Evolutionary conservation across 768 basidiomycete genomes (phyloP).

Genomic region (Collybia sordida): DNA sequence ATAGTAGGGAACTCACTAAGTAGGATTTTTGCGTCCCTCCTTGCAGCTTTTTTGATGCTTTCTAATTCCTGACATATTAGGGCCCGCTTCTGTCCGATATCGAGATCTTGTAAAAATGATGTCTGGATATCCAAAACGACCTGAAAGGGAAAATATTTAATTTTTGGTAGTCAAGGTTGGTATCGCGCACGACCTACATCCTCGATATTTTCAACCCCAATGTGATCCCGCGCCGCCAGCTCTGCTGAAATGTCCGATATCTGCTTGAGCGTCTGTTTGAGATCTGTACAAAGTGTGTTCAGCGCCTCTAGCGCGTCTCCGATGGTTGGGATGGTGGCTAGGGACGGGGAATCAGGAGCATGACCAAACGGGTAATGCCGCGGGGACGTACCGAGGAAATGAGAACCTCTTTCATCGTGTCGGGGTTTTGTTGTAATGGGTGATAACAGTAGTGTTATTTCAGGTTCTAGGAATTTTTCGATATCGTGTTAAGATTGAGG

Average conservation of each 20-base stretch:
- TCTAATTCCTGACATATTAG: slow-evolving; percentile 65
- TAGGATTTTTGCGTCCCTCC: slow-evolving; percentile 49
- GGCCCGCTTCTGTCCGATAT: slow-evolving; percentile 66
- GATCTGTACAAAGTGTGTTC: slow-evolving; percentile 58
- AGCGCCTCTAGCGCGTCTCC: slow-evolving; percentile 73
- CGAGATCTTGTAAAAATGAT: slow-evolving; percentile 62
- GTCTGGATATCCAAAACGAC: slow-evolving; percentile 52
- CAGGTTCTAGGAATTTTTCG: slow-evolving; percentile 50
- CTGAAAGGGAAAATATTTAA: slow-evolving; percentile 20
- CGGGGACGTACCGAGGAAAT: slow-evolving; percentile 52
- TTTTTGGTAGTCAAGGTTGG: neutral
- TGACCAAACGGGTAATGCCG: neutral
- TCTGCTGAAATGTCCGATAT: slow-evolving; percentile 70
- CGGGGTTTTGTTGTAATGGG: slow-evolving; percentile 59
- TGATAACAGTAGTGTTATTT: slow-evolving; percentile 70
- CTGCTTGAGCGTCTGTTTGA: slow-evolving; percentile 61
- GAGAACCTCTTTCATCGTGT: slow-evolving; percentile 55
- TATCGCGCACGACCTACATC: slow-evolving; percentile 47
- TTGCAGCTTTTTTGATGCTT: slow-evolving; percentile 36
- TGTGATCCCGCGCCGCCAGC: slow-evolving; percentile 68
- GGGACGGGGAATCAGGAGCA: slow-evolving; percentile 4
- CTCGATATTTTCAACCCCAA: slow-evolving; percentile 67
- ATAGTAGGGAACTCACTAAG: slow-evolving; percentile 44
- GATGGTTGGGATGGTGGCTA: slow-evolving; percentile 75
- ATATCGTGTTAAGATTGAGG: neutral